Conservation (phyloP, 192 early-diverging fungal species). For the Podila verticillata region DNA sequence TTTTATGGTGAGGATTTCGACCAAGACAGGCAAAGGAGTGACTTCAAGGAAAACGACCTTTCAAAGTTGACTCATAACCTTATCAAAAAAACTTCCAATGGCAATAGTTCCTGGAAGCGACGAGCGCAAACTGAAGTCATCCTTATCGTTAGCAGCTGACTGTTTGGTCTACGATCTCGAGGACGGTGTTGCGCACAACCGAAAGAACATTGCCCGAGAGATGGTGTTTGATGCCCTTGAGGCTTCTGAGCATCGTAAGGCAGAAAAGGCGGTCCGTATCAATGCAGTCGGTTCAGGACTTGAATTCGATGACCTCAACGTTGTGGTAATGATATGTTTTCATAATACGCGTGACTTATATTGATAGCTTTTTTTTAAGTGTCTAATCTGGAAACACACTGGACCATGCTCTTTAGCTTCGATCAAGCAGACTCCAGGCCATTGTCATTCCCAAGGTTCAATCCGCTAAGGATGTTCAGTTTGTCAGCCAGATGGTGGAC, state of each 20-base stretch:
- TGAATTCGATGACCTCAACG: constrained; percentile 83
- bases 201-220: constrained; percentile 82
- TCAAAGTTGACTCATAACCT: neutral
- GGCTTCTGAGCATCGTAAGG: constrained; percentile 71
- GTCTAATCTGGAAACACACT: too few relatives aligned
- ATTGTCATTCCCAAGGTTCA: constrained; percentile 94
- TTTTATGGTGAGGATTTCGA: constrained; percentile 33
- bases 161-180: constrained; percentile 93
- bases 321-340: constrained; percentile 62
- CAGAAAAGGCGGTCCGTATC: constrained; percentile 90
- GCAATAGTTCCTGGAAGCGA: constrained; percentile 83
- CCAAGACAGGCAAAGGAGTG: too few relatives aligned
- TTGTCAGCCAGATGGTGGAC: constrained; percentile 80
- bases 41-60: too few relatives aligned
- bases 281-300: constrained; percentile 84
- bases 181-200: constrained; percentile 86
- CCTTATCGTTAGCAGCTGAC: constrained; percentile 74
- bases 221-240: constrained; percentile 77
- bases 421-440: constrained; percentile 67
- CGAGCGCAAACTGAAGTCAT: constrained; percentile 86
- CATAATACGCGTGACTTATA: neutral
- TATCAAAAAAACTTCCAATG: neutral
- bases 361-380: constrained; percentile 22
- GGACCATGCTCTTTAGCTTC: constrained; percentile 57
- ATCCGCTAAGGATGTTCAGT: constrained; percentile 76